Base-by-base conservation (phyloP, 352 stramenopile species). In the Pythium aphanidermatum region DNA sequence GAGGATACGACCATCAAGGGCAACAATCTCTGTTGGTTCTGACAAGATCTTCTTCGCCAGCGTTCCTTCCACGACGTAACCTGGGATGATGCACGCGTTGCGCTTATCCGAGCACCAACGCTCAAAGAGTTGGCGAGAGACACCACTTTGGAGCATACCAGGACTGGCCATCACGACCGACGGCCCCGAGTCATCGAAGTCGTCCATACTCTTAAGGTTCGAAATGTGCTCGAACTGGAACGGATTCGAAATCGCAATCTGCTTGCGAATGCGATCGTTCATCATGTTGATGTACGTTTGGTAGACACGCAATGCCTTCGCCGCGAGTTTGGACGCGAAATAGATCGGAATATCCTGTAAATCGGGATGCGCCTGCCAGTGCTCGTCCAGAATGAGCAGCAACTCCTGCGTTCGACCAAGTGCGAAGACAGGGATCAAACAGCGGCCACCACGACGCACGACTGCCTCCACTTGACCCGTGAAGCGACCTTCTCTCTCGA, bases 221-320 rank as follows among this genome's bases (percentile, higher is more conserved):
- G 89, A 95, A 55, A 99, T 98, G 62, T 97, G 86, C 26, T 95
- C 71, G 58, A 99, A 98, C 32, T 92, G 79, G 65, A 99, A 99
- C 17, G 96, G 96, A 68, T 99, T 99, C 34, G 82, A 94, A 30
- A 98, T 89, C 41, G 97, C 95, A 71, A 99, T 99, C 67, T 98
- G 95, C 60, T 95, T 95, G 37, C 85, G 81, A 35, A 96, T 98
- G 47, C 97, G 83, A 7, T 95, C 85, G 73, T 99, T 99, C 96
- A 99, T 99, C 95, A 99, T 99, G 65, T 99, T 99, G 46, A 98
- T 97, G 69, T 99, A 99, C 14, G 95, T 99, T 64, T 99, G 94
- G 80, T 99, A 99, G 17, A 99, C 94, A 27, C 96, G 79, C 54
- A 99, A 67, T 4, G 95, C 95, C 55, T 98, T 94, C 17, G 79